Evolutionary conservation across 352 stramenopile species (phyloP).

Genomic region (Phytophthora syringae): DNA sequence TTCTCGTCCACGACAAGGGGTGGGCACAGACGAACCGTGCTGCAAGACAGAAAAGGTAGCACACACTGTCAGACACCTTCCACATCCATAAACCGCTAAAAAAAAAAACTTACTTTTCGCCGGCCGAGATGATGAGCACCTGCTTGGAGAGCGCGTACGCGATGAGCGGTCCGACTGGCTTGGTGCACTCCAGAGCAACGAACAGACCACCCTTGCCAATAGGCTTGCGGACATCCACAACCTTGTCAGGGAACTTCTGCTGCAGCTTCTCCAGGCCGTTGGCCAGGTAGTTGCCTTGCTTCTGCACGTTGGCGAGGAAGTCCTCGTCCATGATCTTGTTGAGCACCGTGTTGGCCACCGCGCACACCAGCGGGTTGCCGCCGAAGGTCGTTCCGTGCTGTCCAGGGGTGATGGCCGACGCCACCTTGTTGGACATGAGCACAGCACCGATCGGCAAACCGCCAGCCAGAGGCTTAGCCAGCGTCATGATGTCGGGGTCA

Average conservation of each 20-base stretch:
- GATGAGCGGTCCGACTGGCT: slow-evolving; percentile 65
- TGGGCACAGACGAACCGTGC: slow-evolving; percentile 82
- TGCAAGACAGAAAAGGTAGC: slow-evolving; percentile 25
- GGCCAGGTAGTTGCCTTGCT: slow-evolving; percentile 66
- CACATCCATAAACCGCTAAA: not conserved
- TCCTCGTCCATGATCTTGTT: slow-evolving; percentile 71
- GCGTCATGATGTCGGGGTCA: slow-evolving; percentile 97
- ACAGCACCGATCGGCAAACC: slow-evolving; percentile 97
- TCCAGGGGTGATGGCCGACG: slow-evolving; percentile 90
- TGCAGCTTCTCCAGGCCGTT: slow-evolving; percentile 65
- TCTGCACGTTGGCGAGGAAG: slow-evolving; percentile 80
- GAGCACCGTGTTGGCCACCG: slow-evolving; percentile 87
- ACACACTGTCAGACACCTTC: slow-evolving; percentile 11
- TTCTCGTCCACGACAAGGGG: slow-evolving; percentile 84
- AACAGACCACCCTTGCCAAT: slow-evolving; percentile 81
- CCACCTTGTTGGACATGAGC: slow-evolving; percentile 92
- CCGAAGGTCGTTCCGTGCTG: slow-evolving; percentile 97
- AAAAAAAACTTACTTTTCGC: slow-evolving; percentile 69
- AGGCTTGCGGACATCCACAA: slow-evolving; percentile 70
- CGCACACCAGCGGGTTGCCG: slow-evolving; percentile 96
- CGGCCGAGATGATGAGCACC: slow-evolving; percentile 84
- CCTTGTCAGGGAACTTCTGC: slow-evolving; percentile 76
- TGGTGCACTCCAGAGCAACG: slow-evolving; percentile 76
- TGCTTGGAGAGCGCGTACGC: slow-evolving; percentile 78
- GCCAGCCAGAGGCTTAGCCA: slow-evolving; percentile 96